Base-by-base conservation (phyloP, 1,139 yeast species). In the Zygosaccharomyces sapae region DNA sequence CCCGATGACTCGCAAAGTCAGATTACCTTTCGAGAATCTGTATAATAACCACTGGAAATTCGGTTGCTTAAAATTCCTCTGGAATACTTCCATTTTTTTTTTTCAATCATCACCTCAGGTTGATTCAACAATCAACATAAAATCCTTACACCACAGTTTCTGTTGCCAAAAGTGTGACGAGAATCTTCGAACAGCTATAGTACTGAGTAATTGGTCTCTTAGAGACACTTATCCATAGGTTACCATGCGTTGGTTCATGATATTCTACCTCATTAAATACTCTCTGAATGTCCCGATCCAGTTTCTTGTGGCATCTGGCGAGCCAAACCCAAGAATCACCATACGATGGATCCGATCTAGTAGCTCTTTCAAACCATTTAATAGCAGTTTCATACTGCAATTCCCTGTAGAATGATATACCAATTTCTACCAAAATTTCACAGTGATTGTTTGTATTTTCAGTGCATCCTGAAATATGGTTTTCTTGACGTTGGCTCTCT, bases 271-370 rank as follows among this genome's bases (percentile, higher is more conserved):
- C 54, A 2, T 55, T 46, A 16, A 66, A 50, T 43, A 75, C 55
- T 12, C 63, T 45, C 8, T 68, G 69, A 6, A 59, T 54, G 8
- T 61, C 64, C 10, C 59, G 54, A 2, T 68, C 68, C 39, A 69
- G 62, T 55, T 54, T 59, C 33, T 57, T 46, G 38, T 69, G 48
- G 51, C 72, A 80, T 36, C 75, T 72, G 59, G 76, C 79, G 43
- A 75, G 65, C 86, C 90, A 84, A 0, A 79, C 78, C 88, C 95
- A 89, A 4, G 75, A 67, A 63, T 90, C 97, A 3, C 96, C 97
- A 61, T 73, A 76, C 12, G 67, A 69, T 0, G 70, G 63, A 50
- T 83, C 81, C 10, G 72, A 70, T 33, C 70, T 71, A 13, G 81
- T 61, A 2, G 94, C 84, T 44, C 89, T 74, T 41, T 83, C 83